phyloP scores from a whole-genome alignment of 768 basidiomycete species.

The Pholiota microspora region DNA sequence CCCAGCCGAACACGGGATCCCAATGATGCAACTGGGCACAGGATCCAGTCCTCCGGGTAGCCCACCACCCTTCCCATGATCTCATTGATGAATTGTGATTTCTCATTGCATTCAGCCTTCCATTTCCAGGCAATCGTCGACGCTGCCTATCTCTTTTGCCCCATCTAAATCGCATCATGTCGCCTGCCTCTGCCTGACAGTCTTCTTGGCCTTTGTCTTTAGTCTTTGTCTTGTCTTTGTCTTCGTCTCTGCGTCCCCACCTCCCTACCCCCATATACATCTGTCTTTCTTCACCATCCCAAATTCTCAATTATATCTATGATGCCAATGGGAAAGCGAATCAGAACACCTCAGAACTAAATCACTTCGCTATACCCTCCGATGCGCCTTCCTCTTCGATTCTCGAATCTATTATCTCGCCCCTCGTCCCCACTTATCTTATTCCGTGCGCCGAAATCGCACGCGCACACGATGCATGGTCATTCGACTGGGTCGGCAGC shows the following conservation, averaged over 20 bases:
- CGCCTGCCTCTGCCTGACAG: too few species aligned
- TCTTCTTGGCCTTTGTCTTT: not conserved
- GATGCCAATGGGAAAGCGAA: too few species aligned
- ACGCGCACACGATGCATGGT: not conserved
- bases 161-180: slow-evolving; percentile 2
- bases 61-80: not conserved
- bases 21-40: too few species aligned
- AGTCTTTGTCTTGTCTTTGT: not conserved
- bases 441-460: not conserved
- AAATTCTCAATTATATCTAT: too few species aligned
- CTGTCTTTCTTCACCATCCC: too few species aligned
- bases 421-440: not conserved
- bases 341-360: too few species aligned
- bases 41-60: not conserved
- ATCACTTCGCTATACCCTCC: not conserved
- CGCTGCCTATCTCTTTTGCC: slow-evolving; percentile 12
- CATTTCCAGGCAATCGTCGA: slow-evolving; percentile 9
- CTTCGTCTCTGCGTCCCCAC: not conserved
- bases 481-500: not conserved
- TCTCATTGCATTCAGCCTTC: slow-evolving; percentile 11
- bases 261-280: too few species aligned
- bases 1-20: slow-evolving; percentile 1
- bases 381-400: not conserved
- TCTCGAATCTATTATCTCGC: not conserved
- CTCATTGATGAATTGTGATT: too few species aligned